Percentiles rank a stretch among this genome's conserved stretches.
These are phyloP conservation scores for Mycogone perniciosa DNA, from an alignment of 2,329 filamentous ascomycete genomes.

Conservation along the genomic window DNA sequence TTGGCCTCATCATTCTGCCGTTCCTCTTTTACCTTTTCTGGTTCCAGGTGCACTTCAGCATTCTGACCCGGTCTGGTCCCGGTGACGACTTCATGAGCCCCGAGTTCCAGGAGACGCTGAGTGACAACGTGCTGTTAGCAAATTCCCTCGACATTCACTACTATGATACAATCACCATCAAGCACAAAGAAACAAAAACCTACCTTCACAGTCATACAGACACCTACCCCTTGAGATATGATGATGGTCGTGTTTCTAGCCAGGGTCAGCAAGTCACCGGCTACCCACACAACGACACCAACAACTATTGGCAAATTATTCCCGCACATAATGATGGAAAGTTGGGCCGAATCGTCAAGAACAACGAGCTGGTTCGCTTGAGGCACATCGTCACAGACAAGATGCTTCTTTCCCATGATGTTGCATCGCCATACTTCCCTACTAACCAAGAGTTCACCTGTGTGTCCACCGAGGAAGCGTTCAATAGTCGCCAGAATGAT, in stretches of 20 bases:
- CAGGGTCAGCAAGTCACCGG: slow-evolving; percentile 98
- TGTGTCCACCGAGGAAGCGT: slow-evolving; percentile 63
- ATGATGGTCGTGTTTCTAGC: slow-evolving; percentile 93
- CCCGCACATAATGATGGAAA: slow-evolving; percentile 57
- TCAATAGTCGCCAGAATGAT: slow-evolving; percentile 71
- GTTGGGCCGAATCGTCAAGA: slow-evolving; percentile 61
- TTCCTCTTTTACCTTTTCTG: slow-evolving; percentile 99
- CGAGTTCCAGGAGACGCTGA: slow-evolving; percentile 94
- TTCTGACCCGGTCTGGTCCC: slow-evolving; percentile 80
- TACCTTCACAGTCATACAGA: slow-evolving; percentile 93
- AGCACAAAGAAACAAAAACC: slow-evolving; percentile 95
- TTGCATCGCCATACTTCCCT: slow-evolving; percentile 90
- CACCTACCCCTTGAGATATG: slow-evolving; percentile 86
- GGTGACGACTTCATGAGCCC: slow-evolving; percentile 99
- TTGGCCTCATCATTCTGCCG: slow-evolving; percentile 81
- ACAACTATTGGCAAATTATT: slow-evolving; percentile 95
- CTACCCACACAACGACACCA: slow-evolving; percentile 96
- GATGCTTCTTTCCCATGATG: slow-evolving; percentile 86
- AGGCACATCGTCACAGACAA: slow-evolving; percentile 81
- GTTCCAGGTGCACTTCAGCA: slow-evolving; percentile 98
- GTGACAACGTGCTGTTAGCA: slow-evolving; percentile 87
- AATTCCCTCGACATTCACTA: slow-evolving; percentile 84
- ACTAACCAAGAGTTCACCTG: slow-evolving; percentile 99
- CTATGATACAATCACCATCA: slow-evolving; percentile 79
- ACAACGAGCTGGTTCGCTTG: slow-evolving; percentile 80